Evolutionary conservation across 2,329 filamentous ascomycete genomes (phyloP), one percentile per base, ranked within the genome.

Genomic region (Aspergillus vadensis): DNA sequence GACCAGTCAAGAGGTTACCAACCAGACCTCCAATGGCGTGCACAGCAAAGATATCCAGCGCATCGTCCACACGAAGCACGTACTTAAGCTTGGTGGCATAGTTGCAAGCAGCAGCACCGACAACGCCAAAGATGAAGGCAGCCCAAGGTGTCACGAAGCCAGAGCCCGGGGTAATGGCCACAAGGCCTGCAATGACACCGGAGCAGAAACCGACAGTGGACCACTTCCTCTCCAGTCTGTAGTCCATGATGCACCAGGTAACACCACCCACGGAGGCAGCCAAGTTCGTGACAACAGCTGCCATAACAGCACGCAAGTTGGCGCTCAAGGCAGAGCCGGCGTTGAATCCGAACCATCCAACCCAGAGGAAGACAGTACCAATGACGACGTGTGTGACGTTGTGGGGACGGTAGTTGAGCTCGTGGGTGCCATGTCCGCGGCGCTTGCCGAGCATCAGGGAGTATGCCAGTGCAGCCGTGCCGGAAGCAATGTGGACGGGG

Each of bases 291-390:
- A 94, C 91, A 1, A 94, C 83, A 10, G 90, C 90, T 48, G 92
- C 92, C 88, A 96, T 92, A 69, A 96, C 85, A 48, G 91, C 91
- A 52, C 92, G 88, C 72, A 96, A 77, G 76, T 95, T 96, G 55
- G 91, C 91, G 52, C 88, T 83, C 58, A 95, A 81, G 14, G 91
- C 92, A 15, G 89, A 92, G 65, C 92, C 92, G 53, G 91, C 91
- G 70, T 96, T 97, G 86, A 97, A 97, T 51, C 92, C 92, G 71
- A 96, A 96, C 92, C 92, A 97, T 57, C 92, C 92, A 15, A 96
- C 90, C 92, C 92, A 97, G 15, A 97, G 87, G 79, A 97, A 96
- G 50, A 96, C 91, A 3, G 92, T 96, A 30, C 92, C 92, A 58
- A 96, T 90, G 55, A 96, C 91, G 67, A 97, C 92, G 75, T 96